Base-by-base conservation (phyloP, 768 basidiomycete species). In the Leccinum arenicola region DNA sequence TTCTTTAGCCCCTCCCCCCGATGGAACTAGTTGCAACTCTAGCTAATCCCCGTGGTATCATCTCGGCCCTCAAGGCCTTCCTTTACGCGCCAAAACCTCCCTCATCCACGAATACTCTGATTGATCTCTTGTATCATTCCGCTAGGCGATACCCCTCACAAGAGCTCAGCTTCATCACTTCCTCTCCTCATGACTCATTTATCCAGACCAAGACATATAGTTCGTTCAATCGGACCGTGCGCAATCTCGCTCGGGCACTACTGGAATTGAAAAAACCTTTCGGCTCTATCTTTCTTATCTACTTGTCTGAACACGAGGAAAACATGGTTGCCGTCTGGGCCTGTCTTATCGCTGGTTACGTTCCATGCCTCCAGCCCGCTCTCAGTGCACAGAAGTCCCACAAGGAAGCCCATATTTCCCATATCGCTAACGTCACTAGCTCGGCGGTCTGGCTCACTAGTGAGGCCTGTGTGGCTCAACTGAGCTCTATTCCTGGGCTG, bases 121-220 rank as follows among this genome's bases (percentile, higher is more conserved):
- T 72, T 36, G 68, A 69, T 21, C 58, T 63, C 45, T 40, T 70
- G 43, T 50, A 58, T 19, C 31, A 63, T 35, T 68, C 65, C 25
- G 65, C 60, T 38, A 47, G 59, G 27, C 63, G 49, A 0, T 70
- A 67, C 50, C 69, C 69, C 31, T 58, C 52, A 1, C 70, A 65
- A 51, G 60, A 70, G 36, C 52, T 70, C 21, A 61, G 58, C 36
- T 70, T 71, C 52, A 60, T 70, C 48, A 58, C 68, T 1, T 71
- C 68, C 9, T 69, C 65, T 31, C 70, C 65, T 31, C 70, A 61
- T 27, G 68, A 71, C 57, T 65, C 68, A 0, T 64, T 62, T 7
- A 61, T 69, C 23, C 61, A 53, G 35, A 50, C 50, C 50, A 50
- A n/a, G 50, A 50, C 50, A 17, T 50, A 29, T n/a, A 17, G 50